Percentiles rank a stretch among this genome's conserved stretches.
Conservation (phyloP, 1,284 basidiomycete species). For the Pascua sp. region DNA sequence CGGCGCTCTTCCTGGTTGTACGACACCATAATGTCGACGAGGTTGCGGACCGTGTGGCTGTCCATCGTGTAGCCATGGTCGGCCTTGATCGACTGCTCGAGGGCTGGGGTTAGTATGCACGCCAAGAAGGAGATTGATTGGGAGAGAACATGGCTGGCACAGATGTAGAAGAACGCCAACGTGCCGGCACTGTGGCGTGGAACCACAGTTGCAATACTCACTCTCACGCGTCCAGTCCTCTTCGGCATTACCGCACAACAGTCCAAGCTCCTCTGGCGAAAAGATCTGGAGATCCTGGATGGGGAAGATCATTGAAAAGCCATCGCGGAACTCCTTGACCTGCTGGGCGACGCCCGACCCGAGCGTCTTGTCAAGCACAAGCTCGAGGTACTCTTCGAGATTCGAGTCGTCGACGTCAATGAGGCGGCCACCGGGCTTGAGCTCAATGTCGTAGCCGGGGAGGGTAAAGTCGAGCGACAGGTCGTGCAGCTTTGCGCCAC, state of each 20-base stretch:
- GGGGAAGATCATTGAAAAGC: conserved; percentile 92
- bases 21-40: conserved; percentile 80
- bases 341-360: conserved; percentile 70
- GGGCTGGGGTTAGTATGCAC: conserved; percentile 54
- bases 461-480: conserved; percentile 92
- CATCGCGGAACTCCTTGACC: conserved; percentile 76
- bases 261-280: conserved; percentile 85
- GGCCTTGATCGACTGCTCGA: conserved; percentile 86
- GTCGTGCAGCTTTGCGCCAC: conserved; percentile 65
- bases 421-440: conserved; percentile 75
- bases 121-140: background rate
- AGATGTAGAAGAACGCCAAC: no score
- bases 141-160: no score
- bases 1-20: conserved; percentile 72
- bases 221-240: conserved; percentile 91
- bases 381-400: conserved; percentile 79
- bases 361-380: conserved; percentile 75
- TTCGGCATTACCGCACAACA: conserved; percentile 90
- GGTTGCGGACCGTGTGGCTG: conserved; percentile 79
- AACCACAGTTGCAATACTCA: conserved; percentile 50
- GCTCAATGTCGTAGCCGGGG: conserved; percentile 89
- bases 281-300: conserved; percentile 86
- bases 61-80: conserved; percentile 98
- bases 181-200: no score
- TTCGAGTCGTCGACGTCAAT: conserved; percentile 78